Evolutionary conservation across 1,284 basidiomycete genomes (phyloP), one percentile per base, ranked within the genome.

Genomic region (Sporisorium graminicola): DNA sequence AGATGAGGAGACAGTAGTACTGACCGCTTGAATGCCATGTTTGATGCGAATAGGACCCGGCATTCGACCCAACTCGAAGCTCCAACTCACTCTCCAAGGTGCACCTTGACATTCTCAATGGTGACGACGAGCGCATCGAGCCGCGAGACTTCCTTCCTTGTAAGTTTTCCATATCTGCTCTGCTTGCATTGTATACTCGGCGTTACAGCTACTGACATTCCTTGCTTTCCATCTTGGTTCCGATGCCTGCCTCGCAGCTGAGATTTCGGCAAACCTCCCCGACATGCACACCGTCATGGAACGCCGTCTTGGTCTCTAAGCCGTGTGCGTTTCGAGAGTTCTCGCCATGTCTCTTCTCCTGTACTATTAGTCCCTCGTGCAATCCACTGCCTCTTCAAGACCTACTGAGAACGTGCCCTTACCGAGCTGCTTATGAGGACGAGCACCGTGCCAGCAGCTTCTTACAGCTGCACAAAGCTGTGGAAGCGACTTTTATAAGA

Each of bases 91-190:
- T 82, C 55, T 78, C 82, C 46, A 67, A 76, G 44, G 60, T 85
- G 50, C 84, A 85, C 58, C 68, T 83, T 27, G 82, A 83, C 64
- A 81, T 85, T 20, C 78, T 85, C 43, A 81, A 82, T 49, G 84
- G 84, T 14, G 67, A 73, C 27, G 84, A 85, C 58, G 84, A 85
- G 59, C 66, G 72, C 5, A 63, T 85, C 46, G 80, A 83, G 14
- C 82, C 83, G 9, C 43, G 60, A 33, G 84, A 85, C 58, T 84
- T 84, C 59, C 57, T 85, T 56, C 82, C 81, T 26, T 75, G 80
- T 81, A 73, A 73, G 78, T 74, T 22, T n/a, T 35, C 47, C 29
- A n/a, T 33, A 47, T 14, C 20, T 27, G 24, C 27, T 18, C 5
- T 18, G 13, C 16, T 16, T 44, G 24, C 16, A 2, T 12, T 18